A percentile compares a stretch with the other conserved stretches of the same genome.
phyloP scores from a whole-genome alignment of 768 basidiomycete genomes.

The Gautieria morchelliformis region DNA sequence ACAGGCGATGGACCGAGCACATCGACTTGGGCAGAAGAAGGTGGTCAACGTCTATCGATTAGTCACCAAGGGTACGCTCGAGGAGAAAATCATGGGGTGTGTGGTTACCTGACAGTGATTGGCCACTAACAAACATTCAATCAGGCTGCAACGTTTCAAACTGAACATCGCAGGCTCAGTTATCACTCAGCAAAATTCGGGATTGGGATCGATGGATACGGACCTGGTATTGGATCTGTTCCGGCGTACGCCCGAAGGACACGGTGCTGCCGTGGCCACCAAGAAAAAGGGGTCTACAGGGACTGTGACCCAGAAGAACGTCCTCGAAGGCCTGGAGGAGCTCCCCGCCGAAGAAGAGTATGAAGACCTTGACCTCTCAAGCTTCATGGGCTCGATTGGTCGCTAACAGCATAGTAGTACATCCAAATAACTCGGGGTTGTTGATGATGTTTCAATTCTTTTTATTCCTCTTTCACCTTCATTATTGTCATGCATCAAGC shows the following conservation, averaged over 20 bases:
- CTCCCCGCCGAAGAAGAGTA: conserved; percentile 91
- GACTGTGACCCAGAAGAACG: conserved; percentile 66
- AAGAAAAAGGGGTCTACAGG: conserved; percentile 51
- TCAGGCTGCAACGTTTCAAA: conserved; percentile 94
- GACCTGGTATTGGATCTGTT: conserved; percentile 95
- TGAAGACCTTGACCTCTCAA: conserved; percentile 72
- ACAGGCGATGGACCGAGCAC: conserved; percentile 98
- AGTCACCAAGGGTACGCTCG: conserved; percentile 92
- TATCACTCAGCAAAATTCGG: conserved; percentile 95
- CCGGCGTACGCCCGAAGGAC: conserved; percentile 64
- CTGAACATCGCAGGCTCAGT: conserved; percentile 95
- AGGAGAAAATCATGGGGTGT: conserved; percentile 99
- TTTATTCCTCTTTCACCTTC: conserved; percentile 4
- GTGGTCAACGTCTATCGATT: conserved; percentile 98
- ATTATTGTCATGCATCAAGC: neutral
- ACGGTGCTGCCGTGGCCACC: conserved; percentile 49
- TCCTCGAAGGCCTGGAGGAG: conserved; percentile 85
- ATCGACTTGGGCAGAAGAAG: conserved; percentile 96
- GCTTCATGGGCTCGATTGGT: conserved; percentile 81
- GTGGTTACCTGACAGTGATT: neutral
- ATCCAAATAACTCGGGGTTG: conserved; percentile 16
- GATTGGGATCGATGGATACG: conserved; percentile 91
- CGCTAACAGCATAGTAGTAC: conserved; percentile 16
- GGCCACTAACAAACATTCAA: conserved; percentile 6
- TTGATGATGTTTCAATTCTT: conserved; percentile 8